A percentile compares a stretch with the other conserved stretches of the same genome.
These are phyloP conservation scores for Auricularia cornea DNA, from an alignment of 768 basidiomycete species.

Conservation along the genomic window DNA sequence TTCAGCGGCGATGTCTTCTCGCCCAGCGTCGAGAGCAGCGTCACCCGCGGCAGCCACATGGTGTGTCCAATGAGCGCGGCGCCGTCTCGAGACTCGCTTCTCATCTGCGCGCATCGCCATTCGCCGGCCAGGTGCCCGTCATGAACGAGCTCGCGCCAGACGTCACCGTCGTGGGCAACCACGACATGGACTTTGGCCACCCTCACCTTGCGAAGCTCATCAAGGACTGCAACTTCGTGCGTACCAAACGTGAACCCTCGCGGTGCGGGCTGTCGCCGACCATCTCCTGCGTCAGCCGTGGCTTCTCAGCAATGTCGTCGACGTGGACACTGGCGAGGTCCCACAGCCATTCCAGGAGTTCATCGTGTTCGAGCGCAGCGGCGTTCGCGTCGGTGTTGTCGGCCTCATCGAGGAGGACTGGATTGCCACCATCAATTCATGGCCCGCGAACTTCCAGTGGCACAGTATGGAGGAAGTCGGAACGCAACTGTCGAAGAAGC, in stretches of 20 bases:
- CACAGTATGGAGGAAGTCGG: slow-evolving; percentile 67
- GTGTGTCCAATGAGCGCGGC: slow-evolving; percentile 27
- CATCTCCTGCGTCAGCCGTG: slow-evolving; percentile 33
- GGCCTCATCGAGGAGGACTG: slow-evolving; percentile 90
- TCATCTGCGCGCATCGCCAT: slow-evolving; percentile 5
- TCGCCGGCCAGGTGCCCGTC: slow-evolving; percentile 59
- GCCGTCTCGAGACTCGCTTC: not conserved
- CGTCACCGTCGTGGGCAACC: slow-evolving; percentile 77
- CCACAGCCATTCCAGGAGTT: slow-evolving; percentile 58
- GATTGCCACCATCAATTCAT: slow-evolving; percentile 80
- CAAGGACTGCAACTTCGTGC: slow-evolving; percentile 63
- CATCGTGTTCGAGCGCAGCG: slow-evolving; percentile 53
- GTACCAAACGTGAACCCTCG: slow-evolving; percentile 18
- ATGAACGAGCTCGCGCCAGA: slow-evolving; percentile 77
- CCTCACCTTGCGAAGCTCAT: slow-evolving; percentile 42
- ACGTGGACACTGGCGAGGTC: slow-evolving; percentile 50
- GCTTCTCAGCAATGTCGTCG: slow-evolving; percentile 73
- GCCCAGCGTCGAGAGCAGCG: slow-evolving; percentile 77
- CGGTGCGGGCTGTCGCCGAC: not conserved
- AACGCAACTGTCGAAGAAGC: slow-evolving; percentile 56
- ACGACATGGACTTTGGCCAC: slow-evolving; percentile 73
- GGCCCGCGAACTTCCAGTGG: slow-evolving; percentile 70
- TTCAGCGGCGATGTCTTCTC: slow-evolving; percentile 90
- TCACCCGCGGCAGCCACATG: slow-evolving; percentile 89
- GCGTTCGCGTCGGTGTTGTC: slow-evolving; percentile 68